phyloP scores from a whole-genome alignment of 345 rosid genomes.

The Populus deltoides region DNA sequence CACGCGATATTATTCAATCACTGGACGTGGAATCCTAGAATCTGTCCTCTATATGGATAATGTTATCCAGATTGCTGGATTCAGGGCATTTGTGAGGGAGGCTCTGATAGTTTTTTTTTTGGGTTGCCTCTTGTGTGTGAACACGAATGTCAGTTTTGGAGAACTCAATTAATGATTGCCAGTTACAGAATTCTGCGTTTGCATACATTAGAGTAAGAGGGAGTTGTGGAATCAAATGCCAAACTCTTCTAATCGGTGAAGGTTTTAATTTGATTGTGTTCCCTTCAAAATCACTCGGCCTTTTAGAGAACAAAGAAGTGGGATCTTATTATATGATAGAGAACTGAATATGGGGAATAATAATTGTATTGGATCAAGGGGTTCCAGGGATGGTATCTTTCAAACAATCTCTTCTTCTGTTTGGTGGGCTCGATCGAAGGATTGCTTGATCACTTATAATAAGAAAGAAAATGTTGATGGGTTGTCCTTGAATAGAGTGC shows the following conservation, averaged over 20 bases:
- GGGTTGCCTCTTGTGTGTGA: neutral
- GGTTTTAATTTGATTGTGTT: neutral
- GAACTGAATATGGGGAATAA: conserved; percentile 64
- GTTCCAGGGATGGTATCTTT: conserved; percentile 22
- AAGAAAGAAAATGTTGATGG: conserved; percentile 8
- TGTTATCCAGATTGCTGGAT: neutral
- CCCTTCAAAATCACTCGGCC: conserved; percentile 5
- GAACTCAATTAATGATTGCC: no score
- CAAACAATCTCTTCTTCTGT: conserved; percentile 31
- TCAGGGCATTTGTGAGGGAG: neutral
- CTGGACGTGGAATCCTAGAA: conserved; percentile 17
- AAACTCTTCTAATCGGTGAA: neutral
- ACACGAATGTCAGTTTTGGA: no score
- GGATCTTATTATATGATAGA: neutral
- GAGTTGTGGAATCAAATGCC: neutral
- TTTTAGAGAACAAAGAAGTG: conserved; percentile 2
- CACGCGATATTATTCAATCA: neutral
- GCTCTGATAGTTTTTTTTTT: neutral
- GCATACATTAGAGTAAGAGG: neutral
- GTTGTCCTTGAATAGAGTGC: conserved; percentile 7
- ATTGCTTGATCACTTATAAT: neutral
- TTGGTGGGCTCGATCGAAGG: conserved; percentile 29
- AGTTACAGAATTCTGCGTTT: no score
- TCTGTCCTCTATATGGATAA: neutral
- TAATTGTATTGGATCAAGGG: conserved; percentile 50